Conservation (phyloP, 345 rosid genomes). For the Euphorbia peplus region DNA sequence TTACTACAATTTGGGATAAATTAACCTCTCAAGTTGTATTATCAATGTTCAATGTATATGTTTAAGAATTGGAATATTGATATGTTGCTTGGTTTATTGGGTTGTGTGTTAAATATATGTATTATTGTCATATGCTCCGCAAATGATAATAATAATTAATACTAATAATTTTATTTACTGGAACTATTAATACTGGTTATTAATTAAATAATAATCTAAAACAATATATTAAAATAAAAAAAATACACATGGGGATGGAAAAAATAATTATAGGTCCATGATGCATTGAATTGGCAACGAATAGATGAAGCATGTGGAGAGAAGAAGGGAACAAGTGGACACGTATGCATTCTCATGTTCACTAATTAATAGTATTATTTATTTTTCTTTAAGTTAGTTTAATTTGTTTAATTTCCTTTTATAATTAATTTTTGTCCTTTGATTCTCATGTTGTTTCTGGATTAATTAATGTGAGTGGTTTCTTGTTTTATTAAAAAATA, state of each 20-base stretch:
- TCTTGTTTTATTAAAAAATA: background rate
- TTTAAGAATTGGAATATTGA: slow-evolving; percentile 1
- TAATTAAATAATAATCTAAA: background rate
- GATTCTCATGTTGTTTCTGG: slow-evolving; percentile 9
- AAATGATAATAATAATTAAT: background rate
- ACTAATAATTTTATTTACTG: background rate
- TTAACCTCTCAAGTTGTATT: background rate
- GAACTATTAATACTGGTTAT: background rate
- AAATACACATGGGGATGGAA: background rate
- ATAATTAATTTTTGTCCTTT: background rate
- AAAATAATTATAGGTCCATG: slow-evolving; percentile 7
- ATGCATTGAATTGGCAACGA: slow-evolving; percentile 35
- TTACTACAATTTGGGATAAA: too few species aligned
- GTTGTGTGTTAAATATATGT: background rate
- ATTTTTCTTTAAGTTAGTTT: background rate
- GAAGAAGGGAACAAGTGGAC: background rate
- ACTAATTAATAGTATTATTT: background rate
- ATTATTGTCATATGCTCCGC: background rate
- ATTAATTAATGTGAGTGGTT: background rate
- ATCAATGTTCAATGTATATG: slow-evolving; percentile 38
- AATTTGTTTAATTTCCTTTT: background rate
- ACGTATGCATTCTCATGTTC: background rate
- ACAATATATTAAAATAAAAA: background rate
- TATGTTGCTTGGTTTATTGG: slow-evolving; percentile 20
- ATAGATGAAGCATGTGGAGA: slow-evolving; percentile 22